These are phyloP conservation scores for Juglanconis juglandina DNA, from an alignment of 2,329 filamentous ascomycete genomes.

Conservation along the genomic window DNA sequence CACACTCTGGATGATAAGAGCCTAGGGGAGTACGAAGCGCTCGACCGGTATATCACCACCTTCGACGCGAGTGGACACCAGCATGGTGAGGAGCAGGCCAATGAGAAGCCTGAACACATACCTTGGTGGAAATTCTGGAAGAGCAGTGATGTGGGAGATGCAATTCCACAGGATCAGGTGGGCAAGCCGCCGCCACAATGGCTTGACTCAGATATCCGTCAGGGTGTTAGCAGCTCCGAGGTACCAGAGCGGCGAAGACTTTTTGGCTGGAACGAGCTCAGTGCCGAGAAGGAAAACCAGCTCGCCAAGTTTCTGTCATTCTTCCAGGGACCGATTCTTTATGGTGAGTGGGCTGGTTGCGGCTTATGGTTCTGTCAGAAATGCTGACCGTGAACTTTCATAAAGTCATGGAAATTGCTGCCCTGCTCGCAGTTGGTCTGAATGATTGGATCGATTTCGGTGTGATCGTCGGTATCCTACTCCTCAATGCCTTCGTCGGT, in stretches of 20 bases:
- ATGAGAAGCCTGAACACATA: slow-evolving; percentile 35
- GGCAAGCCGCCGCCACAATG: slow-evolving; percentile 56
- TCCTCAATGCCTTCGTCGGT: slow-evolving; percentile 70
- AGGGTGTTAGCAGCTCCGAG: slow-evolving; percentile 52
- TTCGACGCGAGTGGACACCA: slow-evolving; percentile 26
- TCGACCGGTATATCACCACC: slow-evolving; percentile 32
- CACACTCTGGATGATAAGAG: slow-evolving; percentile 17
- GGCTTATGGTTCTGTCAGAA: neutral
- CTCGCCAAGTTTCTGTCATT: slow-evolving; percentile 67
- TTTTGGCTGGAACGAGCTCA: slow-evolving; percentile 67
- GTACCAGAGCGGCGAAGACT: slow-evolving; percentile 61
- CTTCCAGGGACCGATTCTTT: slow-evolving; percentile 66
- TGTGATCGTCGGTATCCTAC: slow-evolving; percentile 70
- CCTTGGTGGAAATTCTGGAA: slow-evolving; percentile 60
- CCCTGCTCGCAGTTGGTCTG: slow-evolving; percentile 67
- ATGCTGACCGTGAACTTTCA: neutral
- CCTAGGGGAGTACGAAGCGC: slow-evolving; percentile 29
- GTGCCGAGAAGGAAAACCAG: slow-evolving; percentile 68
- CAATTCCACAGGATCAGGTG: slow-evolving; percentile 34
- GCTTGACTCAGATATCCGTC: slow-evolving; percentile 62
- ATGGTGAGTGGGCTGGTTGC: slow-evolving; percentile 25
- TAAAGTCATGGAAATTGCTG: slow-evolving; percentile 70
- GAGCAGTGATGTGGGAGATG: slow-evolving; percentile 28
- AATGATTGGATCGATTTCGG: slow-evolving; percentile 71
- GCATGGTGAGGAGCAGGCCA: slow-evolving; percentile 19